Percentiles rank a stretch among this genome's conserved stretches.
Evolutionary conservation across 2,329 filamentous ascomycete species (phyloP).

Genomic region (Cordyceps farinosa): DNA sequence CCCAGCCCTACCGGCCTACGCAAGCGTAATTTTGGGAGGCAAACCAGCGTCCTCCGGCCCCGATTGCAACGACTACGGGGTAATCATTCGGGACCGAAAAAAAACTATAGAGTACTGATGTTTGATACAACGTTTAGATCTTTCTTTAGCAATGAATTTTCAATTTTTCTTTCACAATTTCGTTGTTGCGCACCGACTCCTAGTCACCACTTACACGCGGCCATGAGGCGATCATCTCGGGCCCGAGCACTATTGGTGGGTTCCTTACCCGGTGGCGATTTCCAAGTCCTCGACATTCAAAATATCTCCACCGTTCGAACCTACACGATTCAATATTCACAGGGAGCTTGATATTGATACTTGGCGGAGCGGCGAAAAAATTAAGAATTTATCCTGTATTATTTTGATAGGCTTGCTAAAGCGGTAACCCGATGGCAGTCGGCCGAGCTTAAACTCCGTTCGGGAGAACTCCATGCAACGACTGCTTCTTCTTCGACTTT

Average conservation of each 20-base stretch:
- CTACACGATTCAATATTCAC: not conserved
- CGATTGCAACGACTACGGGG: not conserved
- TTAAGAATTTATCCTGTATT: not conserved
- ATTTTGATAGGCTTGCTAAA: not conserved
- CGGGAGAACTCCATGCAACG: constrained; percentile 12
- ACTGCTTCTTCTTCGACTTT: not conserved
- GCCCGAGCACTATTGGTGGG: not conserved
- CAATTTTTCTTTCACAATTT: too few relatives aligned
- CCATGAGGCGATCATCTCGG: not conserved
- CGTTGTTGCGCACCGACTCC: not conserved
- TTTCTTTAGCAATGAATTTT: too few relatives aligned
- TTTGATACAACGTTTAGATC: not conserved
- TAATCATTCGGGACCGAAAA: not conserved
- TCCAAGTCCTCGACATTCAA: not conserved
- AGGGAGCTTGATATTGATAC: not conserved
- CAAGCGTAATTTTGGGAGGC: not conserved
- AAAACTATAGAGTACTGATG: not conserved
- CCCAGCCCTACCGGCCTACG: constrained; percentile 15
- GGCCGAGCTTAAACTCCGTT: constrained; percentile 11
- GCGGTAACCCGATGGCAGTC: not conserved
- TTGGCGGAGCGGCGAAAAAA: too few relatives aligned
- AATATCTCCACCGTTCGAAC: not conserved
- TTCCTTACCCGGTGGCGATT: constrained; percentile 4
- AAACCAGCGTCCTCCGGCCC: not conserved
- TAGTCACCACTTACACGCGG: not conserved